Evolutionary conservation across 768 basidiomycete genomes (phyloP).

Genomic region (Collybia nuda): DNA sequence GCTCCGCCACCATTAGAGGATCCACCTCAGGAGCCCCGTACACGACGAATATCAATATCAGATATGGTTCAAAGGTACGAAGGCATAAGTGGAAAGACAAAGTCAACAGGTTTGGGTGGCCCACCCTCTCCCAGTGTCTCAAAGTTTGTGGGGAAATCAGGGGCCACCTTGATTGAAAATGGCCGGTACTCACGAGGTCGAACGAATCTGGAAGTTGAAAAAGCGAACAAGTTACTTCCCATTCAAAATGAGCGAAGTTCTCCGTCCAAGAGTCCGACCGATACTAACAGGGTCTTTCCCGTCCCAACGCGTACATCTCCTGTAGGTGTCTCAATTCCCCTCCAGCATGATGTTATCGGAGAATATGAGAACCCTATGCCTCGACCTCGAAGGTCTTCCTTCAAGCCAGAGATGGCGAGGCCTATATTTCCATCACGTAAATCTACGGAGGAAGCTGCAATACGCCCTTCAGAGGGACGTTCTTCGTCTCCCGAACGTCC

Average conservation of each 20-base stretch:
- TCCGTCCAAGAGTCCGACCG: conserved; percentile 9
- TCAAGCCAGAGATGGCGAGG: conserved; percentile 23
- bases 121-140: conserved; percentile 30
- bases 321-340: conserved; percentile 9
- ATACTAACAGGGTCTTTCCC: background rate
- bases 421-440: conserved; percentile 16
- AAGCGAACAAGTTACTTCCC: background rate
- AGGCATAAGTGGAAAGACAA: conserved; percentile 48
- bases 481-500: conserved; percentile 75
- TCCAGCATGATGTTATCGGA: conserved; percentile 10
- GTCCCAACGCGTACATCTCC: background rate
- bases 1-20: conserved; percentile 51
- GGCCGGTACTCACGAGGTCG: conserved; percentile 11
- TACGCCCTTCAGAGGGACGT: conserved; percentile 25
- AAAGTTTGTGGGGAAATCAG: conserved; percentile 14
- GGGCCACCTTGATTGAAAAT: conserved; percentile 5
- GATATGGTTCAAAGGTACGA: conserved; percentile 87
- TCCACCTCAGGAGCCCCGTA: conserved; percentile 34
- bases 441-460: conserved; percentile 14
- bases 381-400: conserved; percentile 26
- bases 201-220: conserved; percentile 7
- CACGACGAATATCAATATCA: conserved; percentile 76
- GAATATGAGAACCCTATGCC: conserved; percentile 19
- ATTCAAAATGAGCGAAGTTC: conserved; percentile 7
- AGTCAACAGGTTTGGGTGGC: conserved; percentile 21